Evolutionary conservation across 345 rosid species (phyloP).

Genomic region (Combretum micranthum): DNA sequence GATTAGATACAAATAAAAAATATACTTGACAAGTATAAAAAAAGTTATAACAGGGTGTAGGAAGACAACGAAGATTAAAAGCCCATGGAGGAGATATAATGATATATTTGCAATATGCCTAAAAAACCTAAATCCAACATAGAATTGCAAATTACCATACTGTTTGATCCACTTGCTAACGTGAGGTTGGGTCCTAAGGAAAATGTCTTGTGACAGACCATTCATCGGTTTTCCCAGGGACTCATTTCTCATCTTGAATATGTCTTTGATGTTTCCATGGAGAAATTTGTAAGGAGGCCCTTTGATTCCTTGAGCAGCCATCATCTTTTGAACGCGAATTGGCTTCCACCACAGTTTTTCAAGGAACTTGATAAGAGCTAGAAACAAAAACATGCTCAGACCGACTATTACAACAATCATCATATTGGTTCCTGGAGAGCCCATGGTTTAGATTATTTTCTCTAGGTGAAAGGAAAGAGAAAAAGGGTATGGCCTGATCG

Average conservation of each 20-base stretch:
- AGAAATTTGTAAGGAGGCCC: slow-evolving; percentile 33
- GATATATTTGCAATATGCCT: too few species aligned
- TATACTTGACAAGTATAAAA: too few species aligned
- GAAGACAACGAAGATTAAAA: too few species aligned
- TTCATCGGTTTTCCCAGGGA: slow-evolving; percentile 13
- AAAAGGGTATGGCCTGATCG: too few species aligned
- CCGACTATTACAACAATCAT: background rate
- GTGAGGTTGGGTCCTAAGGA: slow-evolving; percentile 19
- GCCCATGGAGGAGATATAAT: too few species aligned
- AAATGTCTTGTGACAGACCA: slow-evolving; percentile 15
- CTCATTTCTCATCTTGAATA: slow-evolving; percentile 12
- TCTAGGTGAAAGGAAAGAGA: too few species aligned
- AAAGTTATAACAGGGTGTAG: too few species aligned
- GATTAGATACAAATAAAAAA: too few species aligned
- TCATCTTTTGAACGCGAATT: slow-evolving; percentile 3
- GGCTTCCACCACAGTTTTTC: slow-evolving; percentile 20
- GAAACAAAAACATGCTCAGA: background rate
- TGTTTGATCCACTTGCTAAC: slow-evolving; percentile 19
- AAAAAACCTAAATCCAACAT: background rate
- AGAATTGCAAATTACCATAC: slow-evolving; percentile 12
- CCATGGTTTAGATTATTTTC: too few species aligned
- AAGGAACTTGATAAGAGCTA: slow-evolving; percentile 7
- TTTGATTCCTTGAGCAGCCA: slow-evolving; percentile 16
- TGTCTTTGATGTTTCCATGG: slow-evolving; percentile 30
- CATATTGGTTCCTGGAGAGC: too few species aligned